These are phyloP conservation scores for Aspergillus awamori DNA, from an alignment of 2,329 filamentous ascomycete genomes.

Conservation along the genomic window DNA sequence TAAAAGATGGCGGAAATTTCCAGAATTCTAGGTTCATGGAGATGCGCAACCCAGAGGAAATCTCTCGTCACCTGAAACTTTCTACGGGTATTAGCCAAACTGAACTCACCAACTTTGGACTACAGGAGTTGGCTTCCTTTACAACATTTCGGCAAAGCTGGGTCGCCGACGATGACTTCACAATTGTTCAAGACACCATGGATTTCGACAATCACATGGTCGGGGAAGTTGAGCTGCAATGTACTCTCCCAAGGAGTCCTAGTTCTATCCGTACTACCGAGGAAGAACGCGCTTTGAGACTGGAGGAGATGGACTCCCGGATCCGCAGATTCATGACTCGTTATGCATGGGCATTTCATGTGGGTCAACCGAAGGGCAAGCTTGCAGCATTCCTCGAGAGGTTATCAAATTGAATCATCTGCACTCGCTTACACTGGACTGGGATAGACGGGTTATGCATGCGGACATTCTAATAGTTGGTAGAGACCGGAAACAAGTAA, in stretches of 20 bases:
- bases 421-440: too few relatives aligned
- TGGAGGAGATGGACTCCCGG: not conserved
- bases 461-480: too few relatives aligned
- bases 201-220: not conserved
- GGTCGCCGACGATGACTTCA: not conserved
- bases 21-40: constrained; percentile 8
- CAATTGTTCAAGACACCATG: not conserved
- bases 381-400: not conserved
- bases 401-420: too few relatives aligned
- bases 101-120: not conserved
- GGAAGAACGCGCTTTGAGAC: not conserved
- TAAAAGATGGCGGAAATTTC: constrained; percentile 1
- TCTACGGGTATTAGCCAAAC: not conserved
- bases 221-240: not conserved
- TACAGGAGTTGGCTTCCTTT: not conserved
- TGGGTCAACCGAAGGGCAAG: not conserved
- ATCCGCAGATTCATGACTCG: not conserved
- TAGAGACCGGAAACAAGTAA: too few relatives aligned
- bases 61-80: not conserved
- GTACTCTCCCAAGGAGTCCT: not conserved
- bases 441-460: too few relatives aligned
- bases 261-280: not conserved
- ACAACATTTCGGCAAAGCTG: not conserved
- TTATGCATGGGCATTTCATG: constrained; percentile 1
- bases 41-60: not conserved